phyloP scores from a whole-genome alignment of 1,284 basidiomycete genomes.

The Xerocomus cyaneibrunnescens region DNA sequence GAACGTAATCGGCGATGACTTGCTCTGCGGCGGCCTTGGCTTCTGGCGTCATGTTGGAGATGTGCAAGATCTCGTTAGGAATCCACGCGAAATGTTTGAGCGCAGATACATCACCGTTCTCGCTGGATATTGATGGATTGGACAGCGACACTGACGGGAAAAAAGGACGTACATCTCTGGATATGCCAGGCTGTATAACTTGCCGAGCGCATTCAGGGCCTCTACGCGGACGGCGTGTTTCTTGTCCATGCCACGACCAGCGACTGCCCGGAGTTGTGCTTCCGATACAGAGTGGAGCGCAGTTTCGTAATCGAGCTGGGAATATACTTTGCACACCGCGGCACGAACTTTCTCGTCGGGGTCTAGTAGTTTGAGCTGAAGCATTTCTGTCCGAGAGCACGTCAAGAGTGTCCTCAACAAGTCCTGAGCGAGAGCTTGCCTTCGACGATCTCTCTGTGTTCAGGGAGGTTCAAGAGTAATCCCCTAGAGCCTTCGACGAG shows the following conservation, averaged over 20 bases:
- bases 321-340: constrained; percentile 81
- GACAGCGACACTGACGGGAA: not conserved
- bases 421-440: constrained; percentile 40
- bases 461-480: constrained; percentile 66
- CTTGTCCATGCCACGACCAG: constrained; percentile 80
- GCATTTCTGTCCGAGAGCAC: constrained; percentile 46
- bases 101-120: constrained; percentile 74
- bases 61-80: constrained; percentile 70
- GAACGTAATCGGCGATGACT: constrained; percentile 70
- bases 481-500: constrained; percentile 75
- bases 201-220: constrained; percentile 77
- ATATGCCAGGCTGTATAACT: constrained; percentile 81
- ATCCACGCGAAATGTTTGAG: constrained; percentile 93
- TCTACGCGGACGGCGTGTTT: constrained; percentile 84
- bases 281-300: constrained; percentile 80
- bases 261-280: constrained; percentile 62
- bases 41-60: constrained; percentile 51
- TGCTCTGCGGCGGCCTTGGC: constrained; percentile 63
- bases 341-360: constrained; percentile 91
- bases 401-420: constrained; percentile 10
- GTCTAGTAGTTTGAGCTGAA: constrained; percentile 75
- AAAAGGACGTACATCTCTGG: constrained; percentile 77
- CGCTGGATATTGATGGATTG: constrained; percentile 49
- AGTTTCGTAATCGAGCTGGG: constrained; percentile 88
- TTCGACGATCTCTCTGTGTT: constrained; percentile 71